phyloP scores from a whole-genome alignment of 2,329 filamentous ascomycete species.

The Arthroderma sp. region DNA sequence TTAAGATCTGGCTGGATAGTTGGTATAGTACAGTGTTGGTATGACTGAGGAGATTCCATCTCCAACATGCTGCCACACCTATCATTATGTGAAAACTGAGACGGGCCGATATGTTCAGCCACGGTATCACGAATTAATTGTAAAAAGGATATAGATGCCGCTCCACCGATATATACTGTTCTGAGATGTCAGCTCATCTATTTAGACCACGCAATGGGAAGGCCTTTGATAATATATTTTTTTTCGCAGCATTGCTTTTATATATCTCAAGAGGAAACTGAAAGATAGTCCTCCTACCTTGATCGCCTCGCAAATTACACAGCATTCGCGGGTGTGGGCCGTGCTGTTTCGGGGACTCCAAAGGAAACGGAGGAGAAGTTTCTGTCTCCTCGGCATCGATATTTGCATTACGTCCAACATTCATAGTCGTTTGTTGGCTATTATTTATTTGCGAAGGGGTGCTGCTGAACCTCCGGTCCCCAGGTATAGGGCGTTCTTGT shows the following conservation, averaged over 20 bases:
- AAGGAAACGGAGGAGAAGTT: constrained; percentile 8
- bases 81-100: constrained; percentile 40
- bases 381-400: background rate
- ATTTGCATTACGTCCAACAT: no score
- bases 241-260: no score
- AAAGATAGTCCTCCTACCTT: constrained; percentile 23
- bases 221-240: no score
- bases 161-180: constrained; percentile 38
- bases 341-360: constrained; percentile 19
- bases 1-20: constrained; percentile 20
- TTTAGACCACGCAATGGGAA: no score
- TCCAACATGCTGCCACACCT: constrained; percentile 43
- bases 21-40: constrained; percentile 12
- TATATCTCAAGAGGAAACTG: no score
- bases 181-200: background rate
- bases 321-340: constrained; percentile 17
- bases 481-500: no score
- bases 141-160: constrained; percentile 42
- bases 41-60: constrained; percentile 24
- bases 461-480: no score
- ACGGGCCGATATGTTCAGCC: constrained; percentile 40
- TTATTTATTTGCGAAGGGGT: no score
- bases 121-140: constrained; percentile 38
- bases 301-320: constrained; percentile 40
- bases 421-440: no score